Percentiles rank a stretch among this genome's conserved stretches.
phyloP scores from a whole-genome alignment of 2,329 filamentous ascomycete genomes.

The Leptographium wingfieldii region DNA sequence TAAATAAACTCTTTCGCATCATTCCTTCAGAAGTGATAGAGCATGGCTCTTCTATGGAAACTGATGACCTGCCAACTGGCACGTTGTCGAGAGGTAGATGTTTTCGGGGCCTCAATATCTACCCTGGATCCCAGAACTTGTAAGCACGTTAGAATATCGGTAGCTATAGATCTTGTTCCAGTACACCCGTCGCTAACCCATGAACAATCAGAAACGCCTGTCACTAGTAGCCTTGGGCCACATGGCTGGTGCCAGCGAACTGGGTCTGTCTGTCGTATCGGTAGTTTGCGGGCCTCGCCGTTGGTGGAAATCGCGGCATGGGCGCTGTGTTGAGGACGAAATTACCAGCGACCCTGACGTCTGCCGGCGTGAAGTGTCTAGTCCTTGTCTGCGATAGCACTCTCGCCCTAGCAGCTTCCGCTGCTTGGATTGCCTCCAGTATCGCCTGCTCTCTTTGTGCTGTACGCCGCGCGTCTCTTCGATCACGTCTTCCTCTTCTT shows the following conservation, averaged over 20 bases:
- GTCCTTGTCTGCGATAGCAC: not conserved
- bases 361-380: not conserved
- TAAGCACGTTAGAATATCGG: no score
- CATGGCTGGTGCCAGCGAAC: not conserved
- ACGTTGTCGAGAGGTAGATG: no score
- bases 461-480: not conserved
- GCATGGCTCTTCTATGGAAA: no score
- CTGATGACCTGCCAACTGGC: no score
- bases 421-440: not conserved
- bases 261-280: not conserved
- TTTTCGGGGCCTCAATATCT: no score
- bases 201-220: not conserved
- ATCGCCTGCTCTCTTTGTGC: not conserved
- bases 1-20: no score
- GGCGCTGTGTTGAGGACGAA: constrained; percentile 9
- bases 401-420: not conserved
- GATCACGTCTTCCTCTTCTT: not conserved
- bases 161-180: no score
- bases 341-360: not conserved
- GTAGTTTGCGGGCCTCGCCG: not conserved
- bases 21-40: no score
- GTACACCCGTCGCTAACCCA: not conserved
- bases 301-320: constrained; percentile 10
- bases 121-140: no score
- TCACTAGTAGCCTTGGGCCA: not conserved